A percentile compares a stretch with the other conserved stretches of the same genome.
These are phyloP conservation scores for Evansstolkia leycettana DNA, from an alignment of 495 filamentous ascomycete species.

Conservation along the genomic window DNA sequence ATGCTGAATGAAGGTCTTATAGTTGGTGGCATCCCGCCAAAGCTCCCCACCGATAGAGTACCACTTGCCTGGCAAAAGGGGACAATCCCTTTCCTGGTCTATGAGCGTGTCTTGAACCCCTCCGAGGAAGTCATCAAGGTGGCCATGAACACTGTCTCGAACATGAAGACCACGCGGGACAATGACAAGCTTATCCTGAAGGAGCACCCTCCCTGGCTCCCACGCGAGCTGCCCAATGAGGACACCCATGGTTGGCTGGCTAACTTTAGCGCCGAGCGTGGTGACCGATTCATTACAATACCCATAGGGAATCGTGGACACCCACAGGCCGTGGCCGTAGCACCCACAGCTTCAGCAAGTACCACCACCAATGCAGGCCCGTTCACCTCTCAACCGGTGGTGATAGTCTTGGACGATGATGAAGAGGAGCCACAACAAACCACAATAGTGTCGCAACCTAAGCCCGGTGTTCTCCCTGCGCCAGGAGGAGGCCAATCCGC, in stretches of 20 bases:
- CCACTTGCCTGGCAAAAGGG: conserved; percentile 13
- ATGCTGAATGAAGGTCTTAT: conserved; percentile 11
- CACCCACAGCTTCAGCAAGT: too few relatives aligned
- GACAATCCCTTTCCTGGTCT: conserved; percentile 20
- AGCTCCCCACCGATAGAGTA: conserved; percentile 9
- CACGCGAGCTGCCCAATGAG: neutral
- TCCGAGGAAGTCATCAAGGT: neutral
- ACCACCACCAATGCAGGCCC: too few relatives aligned
- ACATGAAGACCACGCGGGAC: conserved; percentile 1
- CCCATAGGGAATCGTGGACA: too few relatives aligned
- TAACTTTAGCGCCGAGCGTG: neutral
- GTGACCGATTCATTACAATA: neutral
- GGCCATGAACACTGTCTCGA: neutral
- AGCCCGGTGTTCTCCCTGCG: too few relatives aligned
- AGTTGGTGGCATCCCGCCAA: conserved; percentile 10
- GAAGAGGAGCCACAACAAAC: too few relatives aligned
- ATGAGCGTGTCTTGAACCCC: conserved; percentile 24
- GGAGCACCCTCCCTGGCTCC: neutral
- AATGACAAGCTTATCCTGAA: conserved; percentile 1
- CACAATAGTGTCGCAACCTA: too few relatives aligned
- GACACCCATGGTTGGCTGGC: neutral
- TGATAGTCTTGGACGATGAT: too few relatives aligned
- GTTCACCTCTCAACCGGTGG: too few relatives aligned
- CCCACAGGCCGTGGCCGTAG: too few relatives aligned
- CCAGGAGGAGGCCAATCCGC: too few relatives aligned